Conservation (phyloP, 2,329 filamentous ascomycete species). For the Magnaporthiopsis incrustans region DNA sequence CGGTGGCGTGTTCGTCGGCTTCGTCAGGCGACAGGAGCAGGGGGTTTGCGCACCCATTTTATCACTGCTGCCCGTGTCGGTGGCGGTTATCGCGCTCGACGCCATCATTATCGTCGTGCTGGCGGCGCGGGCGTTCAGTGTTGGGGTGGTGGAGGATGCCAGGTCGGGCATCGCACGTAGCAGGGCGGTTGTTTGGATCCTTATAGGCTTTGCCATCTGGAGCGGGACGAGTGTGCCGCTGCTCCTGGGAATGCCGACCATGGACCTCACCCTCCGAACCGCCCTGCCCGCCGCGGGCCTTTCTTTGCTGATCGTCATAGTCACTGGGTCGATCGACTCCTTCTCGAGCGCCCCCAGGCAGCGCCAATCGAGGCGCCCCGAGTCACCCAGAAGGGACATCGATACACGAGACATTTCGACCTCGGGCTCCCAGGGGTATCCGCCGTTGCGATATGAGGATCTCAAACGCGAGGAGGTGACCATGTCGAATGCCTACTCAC, state of each 20-base stretch:
- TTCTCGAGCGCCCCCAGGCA: slow-evolving; percentile 21
- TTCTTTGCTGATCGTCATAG: slow-evolving; percentile 34
- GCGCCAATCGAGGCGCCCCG: slow-evolving; percentile 23
- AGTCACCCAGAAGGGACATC: slow-evolving; percentile 28
- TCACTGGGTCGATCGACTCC: slow-evolving; percentile 30
- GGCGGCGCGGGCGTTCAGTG: slow-evolving; percentile 28
- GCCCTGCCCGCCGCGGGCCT: slow-evolving; percentile 44
- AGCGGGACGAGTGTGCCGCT: slow-evolving; percentile 45
- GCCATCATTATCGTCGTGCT: slow-evolving; percentile 35
- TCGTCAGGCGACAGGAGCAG: slow-evolving; percentile 43
- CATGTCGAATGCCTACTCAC: slow-evolving; percentile 28
- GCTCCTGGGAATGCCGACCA: slow-evolving; percentile 36
- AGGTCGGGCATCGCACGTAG: slow-evolving; percentile 21
- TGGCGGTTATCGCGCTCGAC: slow-evolving; percentile 37
- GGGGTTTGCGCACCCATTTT: slow-evolving; percentile 43
- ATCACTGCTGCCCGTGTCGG: slow-evolving; percentile 34
- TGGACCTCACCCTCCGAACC: slow-evolving; percentile 36
- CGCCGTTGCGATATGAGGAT: slow-evolving; percentile 40
- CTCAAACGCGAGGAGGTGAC: slow-evolving; percentile 33
- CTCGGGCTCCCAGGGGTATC: slow-evolving; percentile 31
- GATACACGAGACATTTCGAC: slow-evolving; percentile 32
- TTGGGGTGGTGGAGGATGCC: slow-evolving; percentile 25
- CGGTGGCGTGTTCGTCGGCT: slow-evolving; percentile 46
- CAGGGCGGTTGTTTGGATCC: slow-evolving; percentile 33
- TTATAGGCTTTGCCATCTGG: slow-evolving; percentile 43